These are phyloP conservation scores for Astrocystis sublimbata DNA, from an alignment of 495 filamentous ascomycete species.

Conservation along the genomic window DNA sequence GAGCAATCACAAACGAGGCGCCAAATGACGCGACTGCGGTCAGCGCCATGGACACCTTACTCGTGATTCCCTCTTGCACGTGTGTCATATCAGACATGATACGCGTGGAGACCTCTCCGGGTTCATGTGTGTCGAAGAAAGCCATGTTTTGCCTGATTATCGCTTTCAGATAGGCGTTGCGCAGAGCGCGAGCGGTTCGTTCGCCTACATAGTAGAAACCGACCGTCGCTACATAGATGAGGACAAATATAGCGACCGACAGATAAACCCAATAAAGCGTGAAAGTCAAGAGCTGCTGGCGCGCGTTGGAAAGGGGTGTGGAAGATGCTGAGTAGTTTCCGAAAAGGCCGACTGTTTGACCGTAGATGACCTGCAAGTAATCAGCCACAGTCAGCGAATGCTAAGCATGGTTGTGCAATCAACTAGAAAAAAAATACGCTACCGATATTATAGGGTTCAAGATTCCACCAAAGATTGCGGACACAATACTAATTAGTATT, in stretches of 20 bases:
- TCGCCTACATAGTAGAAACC: constrained; percentile 34
- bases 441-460: background rate
- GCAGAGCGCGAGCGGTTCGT: constrained; percentile 35
- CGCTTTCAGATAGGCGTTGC: constrained; percentile 39
- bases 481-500: background rate
- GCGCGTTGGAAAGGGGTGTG: background rate
- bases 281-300: background rate
- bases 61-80: constrained; percentile 73
- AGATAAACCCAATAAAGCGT: constrained; percentile 39
- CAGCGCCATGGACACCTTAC: constrained; percentile 69
- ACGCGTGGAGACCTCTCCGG: constrained; percentile 37
- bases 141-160: constrained; percentile 43
- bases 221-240: constrained; percentile 35
- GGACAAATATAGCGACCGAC: constrained; percentile 44
- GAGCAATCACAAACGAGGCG: constrained; percentile 72
- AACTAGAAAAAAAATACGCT: background rate
- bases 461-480: background rate
- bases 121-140: constrained; percentile 43
- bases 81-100: constrained; percentile 50
- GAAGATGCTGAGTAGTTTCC: background rate
- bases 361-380: background rate
- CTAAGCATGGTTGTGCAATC: background rate
- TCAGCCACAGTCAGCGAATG: no score
- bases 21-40: constrained; percentile 69
- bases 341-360: background rate